Percentiles rank a stretch among this genome's conserved stretches.
These are phyloP conservation scores for Orbilia brochopaga DNA, from an alignment of 2,329 filamentous ascomycete species.

Conservation along the genomic window DNA sequence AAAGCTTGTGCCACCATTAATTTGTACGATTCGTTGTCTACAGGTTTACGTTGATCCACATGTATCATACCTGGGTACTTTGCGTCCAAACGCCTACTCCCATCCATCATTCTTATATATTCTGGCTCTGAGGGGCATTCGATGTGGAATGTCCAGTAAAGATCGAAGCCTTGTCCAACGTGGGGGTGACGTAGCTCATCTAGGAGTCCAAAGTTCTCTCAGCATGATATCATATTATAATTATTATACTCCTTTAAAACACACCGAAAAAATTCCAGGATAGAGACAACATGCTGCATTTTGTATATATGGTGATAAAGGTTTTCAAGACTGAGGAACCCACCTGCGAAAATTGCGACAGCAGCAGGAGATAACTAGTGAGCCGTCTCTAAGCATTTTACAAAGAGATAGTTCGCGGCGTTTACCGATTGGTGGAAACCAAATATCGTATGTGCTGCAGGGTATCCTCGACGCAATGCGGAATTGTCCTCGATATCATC, in stretches of 20 bases:
- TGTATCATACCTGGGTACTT: no score
- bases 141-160: conserved; percentile 27
- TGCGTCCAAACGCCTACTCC: conserved; percentile 13
- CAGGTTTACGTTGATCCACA: no score
- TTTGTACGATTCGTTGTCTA: no score
- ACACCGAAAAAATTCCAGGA: background rate
- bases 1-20: no score
- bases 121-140: conserved; percentile 17
- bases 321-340: no score
- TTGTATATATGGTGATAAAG: no score
- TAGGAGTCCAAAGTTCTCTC: background rate
- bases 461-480: background rate
- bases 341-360: background rate
- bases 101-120: conserved; percentile 28
- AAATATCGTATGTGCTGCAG: background rate
- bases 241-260: no score
- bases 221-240: no score
- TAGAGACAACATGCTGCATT: background rate
- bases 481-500: conserved; percentile 1
- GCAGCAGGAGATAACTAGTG: background rate
- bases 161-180: conserved; percentile 17
- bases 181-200: conserved; percentile 16
- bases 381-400: conserved; percentile 1
- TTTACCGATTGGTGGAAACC: conserved; percentile 13
- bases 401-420: conserved; percentile 17